Evolutionary conservation across 2,329 filamentous ascomycete genomes (phyloP), one percentile per base, ranked within the genome.

Genomic region (Botrytis squamosa): DNA sequence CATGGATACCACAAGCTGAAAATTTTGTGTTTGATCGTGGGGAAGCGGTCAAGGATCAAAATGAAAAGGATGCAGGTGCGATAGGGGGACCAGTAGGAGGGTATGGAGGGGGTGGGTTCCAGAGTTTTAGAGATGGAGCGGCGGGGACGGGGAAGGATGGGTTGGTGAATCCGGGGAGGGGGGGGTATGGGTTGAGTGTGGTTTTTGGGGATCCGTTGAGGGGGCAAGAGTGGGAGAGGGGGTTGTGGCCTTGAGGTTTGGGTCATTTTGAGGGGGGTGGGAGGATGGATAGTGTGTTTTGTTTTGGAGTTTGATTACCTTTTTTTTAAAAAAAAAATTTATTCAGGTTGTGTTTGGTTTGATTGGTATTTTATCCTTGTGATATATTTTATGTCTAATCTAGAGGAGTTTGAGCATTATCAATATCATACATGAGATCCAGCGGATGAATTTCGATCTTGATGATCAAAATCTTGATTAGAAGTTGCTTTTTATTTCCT

Each of bases 81-180:
- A 38, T 5, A 9, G 66, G 66, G 33, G 71, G 71, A 5, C 71
- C 71, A 0, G 65, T 70, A 8, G 71, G 71, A 0, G 71, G 71
- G 8, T 73, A 73, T 64, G 66, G 71, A 7, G 71, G 71, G 3
- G 66, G 66, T n/a, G 66, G 71, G 4, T 73, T 73, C 20, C 71
- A 70, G 44, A 70, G 71, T 70, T 73, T 70, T 70, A 70, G 66
- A n/a, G 66, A 73, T 73, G 71, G 71, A 0, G 68, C 62, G 22
- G 59, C 18, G 20, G 73, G 63, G n/a, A 9, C 3, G 10, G 65
- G 44, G 38, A 46, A 29, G 52, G 40, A 36, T 14, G 52, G 33
- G 1, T 2, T 20, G 25, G 5, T 25, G 1, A 63, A 8, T 16
- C 3, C 25, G 9, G 40, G 55, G 8, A 5, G 1, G 1, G 69